phyloP scores from a whole-genome alignment of 2,329 filamentous ascomycete genomes.

The Apiospora rasikravindrae region DNA sequence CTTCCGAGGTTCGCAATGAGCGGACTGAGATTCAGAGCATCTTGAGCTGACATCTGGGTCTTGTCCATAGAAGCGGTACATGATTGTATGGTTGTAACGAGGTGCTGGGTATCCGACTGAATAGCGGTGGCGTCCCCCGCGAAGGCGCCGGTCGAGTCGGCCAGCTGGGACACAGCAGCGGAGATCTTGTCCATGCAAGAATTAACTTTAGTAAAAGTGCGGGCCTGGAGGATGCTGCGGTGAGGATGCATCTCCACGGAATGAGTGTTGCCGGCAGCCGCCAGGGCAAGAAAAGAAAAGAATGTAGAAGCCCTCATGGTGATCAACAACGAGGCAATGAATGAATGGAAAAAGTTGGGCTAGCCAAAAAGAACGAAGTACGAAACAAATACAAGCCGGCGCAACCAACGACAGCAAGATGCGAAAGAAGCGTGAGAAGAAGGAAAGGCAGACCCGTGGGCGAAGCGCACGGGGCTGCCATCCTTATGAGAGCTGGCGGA shows the following conservation, averaged over 20 bases:
- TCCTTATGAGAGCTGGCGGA: neutral
- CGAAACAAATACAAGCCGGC: constrained; percentile 8
- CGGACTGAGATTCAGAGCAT: neutral
- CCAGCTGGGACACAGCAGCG: constrained; percentile 9
- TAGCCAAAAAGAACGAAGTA: constrained; percentile 11
- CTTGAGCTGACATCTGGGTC: neutral
- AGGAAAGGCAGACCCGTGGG: neutral
- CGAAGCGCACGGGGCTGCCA: neutral
- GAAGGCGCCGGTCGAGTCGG: constrained; percentile 6
- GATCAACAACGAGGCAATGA: constrained; percentile 15
- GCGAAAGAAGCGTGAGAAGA: constrained; percentile 11
- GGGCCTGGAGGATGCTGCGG: neutral
- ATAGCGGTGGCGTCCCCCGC: neutral
- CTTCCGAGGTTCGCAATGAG: constrained; percentile 5
- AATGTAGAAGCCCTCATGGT: constrained; percentile 14
- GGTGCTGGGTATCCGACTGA: constrained; percentile 1
- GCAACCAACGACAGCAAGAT: constrained; percentile 5
- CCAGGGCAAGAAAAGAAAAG: constrained; percentile 16
- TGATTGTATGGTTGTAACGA: neutral
- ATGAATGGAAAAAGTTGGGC: constrained; percentile 10
- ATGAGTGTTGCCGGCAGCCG: constrained; percentile 4
- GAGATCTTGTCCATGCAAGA: constrained; percentile 11
- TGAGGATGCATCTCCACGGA: neutral
- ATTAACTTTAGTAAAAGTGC: neutral
- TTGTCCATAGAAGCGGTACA: constrained; percentile 7